Base-by-base conservation (phyloP, 225 moss, liverwort and hornwort genomes). In the Takakia lepidozioides region DNA sequence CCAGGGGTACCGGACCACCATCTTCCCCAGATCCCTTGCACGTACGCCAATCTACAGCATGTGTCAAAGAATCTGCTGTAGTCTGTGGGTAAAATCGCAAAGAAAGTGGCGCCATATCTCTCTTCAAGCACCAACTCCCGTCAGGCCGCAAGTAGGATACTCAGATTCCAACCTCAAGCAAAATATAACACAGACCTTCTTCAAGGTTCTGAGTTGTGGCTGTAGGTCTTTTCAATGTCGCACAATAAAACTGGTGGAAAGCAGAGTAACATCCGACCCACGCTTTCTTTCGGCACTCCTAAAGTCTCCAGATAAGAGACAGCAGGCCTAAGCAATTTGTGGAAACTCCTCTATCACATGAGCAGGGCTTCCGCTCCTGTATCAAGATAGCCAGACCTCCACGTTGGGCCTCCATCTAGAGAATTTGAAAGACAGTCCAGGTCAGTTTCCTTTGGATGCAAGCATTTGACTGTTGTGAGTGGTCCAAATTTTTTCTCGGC, bases 1-100 rank as follows among this genome's bases (percentile, higher is more conserved):
- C 98, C 98, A 98, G 27, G 98, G 98, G 55, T 98, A 98, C 64
- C 73, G 85, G 8, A 59, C 49, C 29, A 82, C 66, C 87, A 98
- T 87, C 58, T 59, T 80, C 51, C 98, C 98, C 60, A 91, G 55
- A 64, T 98, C 72, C 64, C 81, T 72, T 32, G 85, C 64, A 50
- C 87, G 76, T 38, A 98, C 76, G 59, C 98, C 98, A 54, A 76
- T 76, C 98, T 98, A 68, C 63, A 58, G 24, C 60, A 65, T 21
- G n/a, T n/a, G n/a, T n/a, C n/a, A n/a, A n/a, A n/a, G n/a, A n/a
- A n/a, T n/a, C n/a, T n/a, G n/a, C n/a, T n/a, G n/a, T n/a, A n/a
- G n/a, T n/a, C n/a, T n/a, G n/a, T n/a, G n/a, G n/a, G n/a, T n/a
- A n/a, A n/a, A n/a, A n/a, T n/a, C n/a, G n/a, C n/a, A n/a, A n/a